These are phyloP conservation scores for Silybum marianum DNA, from an alignment of 129 eudicot genomes.

Conservation along the genomic window DNA sequence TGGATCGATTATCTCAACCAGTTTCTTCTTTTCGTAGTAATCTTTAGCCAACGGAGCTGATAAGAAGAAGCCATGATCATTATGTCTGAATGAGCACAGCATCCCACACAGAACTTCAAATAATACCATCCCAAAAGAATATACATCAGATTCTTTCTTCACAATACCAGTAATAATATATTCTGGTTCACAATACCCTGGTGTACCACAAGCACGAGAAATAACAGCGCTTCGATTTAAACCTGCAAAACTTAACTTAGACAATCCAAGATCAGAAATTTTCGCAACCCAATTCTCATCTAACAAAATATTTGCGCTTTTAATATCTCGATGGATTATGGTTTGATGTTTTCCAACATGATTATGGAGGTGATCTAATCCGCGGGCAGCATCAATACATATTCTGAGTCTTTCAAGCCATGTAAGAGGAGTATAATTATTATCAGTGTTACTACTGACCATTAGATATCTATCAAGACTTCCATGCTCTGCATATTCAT, in stretches of 20 bases:
- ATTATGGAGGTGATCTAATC: slow-evolving; percentile 16
- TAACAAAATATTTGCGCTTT: slow-evolving; percentile 9
- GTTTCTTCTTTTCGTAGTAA: background rate
- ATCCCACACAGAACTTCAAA: slow-evolving; percentile 15
- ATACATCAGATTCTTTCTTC: slow-evolving; percentile 36
- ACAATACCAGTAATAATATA: slow-evolving; percentile 15
- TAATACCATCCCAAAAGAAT: slow-evolving; percentile 30
- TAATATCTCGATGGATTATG: slow-evolving; percentile 14
- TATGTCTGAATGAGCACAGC: background rate
- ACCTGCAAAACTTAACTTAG: background rate
- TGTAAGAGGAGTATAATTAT: no score
- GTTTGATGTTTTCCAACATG: background rate
- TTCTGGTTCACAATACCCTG: slow-evolving; percentile 10
- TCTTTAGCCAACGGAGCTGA: background rate
- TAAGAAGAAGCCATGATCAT: background rate
- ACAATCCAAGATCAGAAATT: slow-evolving; percentile 9
- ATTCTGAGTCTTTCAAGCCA: no score
- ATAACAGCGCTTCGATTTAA: background rate
- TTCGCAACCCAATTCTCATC: slow-evolving; percentile 12
- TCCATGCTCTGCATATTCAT: slow-evolving; percentile 15
- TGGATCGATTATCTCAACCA: background rate
- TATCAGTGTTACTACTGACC: no score
- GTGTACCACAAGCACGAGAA: background rate
- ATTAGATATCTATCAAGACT: no score
- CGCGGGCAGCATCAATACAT: slow-evolving; percentile 11